Conservation (phyloP, 2,329 filamentous ascomycete species). For the Plectosphaerella cucumerina region DNA sequence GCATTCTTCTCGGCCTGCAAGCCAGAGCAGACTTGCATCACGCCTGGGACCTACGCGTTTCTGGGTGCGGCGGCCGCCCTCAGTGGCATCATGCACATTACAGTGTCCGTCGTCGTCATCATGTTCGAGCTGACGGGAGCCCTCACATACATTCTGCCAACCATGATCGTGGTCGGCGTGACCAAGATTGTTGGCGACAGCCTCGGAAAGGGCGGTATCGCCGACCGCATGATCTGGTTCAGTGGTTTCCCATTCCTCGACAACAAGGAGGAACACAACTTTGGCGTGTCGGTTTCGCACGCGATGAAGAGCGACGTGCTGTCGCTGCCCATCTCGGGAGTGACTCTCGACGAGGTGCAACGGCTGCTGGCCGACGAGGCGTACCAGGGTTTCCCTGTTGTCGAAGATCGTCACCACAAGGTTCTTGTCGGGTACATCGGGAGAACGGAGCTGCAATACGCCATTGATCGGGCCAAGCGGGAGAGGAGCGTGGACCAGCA, state of each 20-base stretch:
- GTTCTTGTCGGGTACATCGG: slow-evolving; percentile 88
- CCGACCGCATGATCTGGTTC: slow-evolving; percentile 98
- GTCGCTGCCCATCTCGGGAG: slow-evolving; percentile 68
- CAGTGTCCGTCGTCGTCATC: slow-evolving; percentile 93
- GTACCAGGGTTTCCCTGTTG: slow-evolving; percentile 90
- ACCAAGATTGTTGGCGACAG: slow-evolving; percentile 90
- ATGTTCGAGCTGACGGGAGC: slow-evolving; percentile 99
- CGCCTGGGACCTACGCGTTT: slow-evolving; percentile 94
- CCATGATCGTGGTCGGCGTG: slow-evolving; percentile 97
- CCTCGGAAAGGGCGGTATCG: slow-evolving; percentile 94
- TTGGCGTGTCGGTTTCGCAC: slow-evolving; percentile 87
- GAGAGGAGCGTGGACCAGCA: slow-evolving; percentile 62
- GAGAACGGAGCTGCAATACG: slow-evolving; percentile 85
- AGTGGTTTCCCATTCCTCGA: slow-evolving; percentile 96
- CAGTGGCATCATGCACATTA: slow-evolving; percentile 97
- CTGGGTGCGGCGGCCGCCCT: slow-evolving; percentile 87
- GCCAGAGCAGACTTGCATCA: slow-evolving; percentile 92
- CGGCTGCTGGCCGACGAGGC: slow-evolving; percentile 69
- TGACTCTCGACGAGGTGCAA: slow-evolving; percentile 74
- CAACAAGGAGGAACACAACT: slow-evolving; percentile 95
- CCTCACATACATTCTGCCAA: slow-evolving; percentile 92
- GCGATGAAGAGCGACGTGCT: slow-evolving; percentile 80
- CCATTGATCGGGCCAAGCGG: slow-evolving; percentile 73
- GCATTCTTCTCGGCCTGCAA: slow-evolving; percentile 85
- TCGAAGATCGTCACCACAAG: slow-evolving; percentile 68